Base-by-base conservation (phyloP, 805 yeast species). In the Deakozyma indianensis region DNA sequence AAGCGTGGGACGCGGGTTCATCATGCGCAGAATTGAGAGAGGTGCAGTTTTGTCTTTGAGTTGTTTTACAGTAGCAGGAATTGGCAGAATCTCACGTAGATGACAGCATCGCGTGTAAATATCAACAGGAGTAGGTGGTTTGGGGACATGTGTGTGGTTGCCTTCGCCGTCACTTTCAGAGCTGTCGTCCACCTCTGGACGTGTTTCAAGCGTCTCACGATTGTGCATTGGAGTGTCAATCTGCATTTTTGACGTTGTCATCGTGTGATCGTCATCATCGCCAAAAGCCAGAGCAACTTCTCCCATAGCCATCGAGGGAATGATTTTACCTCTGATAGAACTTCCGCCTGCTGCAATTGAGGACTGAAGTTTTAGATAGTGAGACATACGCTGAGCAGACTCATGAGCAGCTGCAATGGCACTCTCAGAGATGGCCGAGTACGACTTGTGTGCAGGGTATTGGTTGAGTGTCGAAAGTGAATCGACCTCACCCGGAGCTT, bases 41-140 rank as follows among this genome's bases (percentile, higher is more conserved):
- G 95, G 94, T 0, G 83, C 78, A 41, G 79, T 72, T 23, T 86
- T 78, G 21, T 83, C 85, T 56, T 78, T 78, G 50, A 88, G 71
- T 58, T 85, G 95, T 56, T 82, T 81, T 53, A 84, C 57, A 4
- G 90, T 86, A 2, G 94, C 90, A 2, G 95, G 90, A 43, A 88
- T 88, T 1, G 97, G 96, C 49, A 88, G 61, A 47, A 88, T 88
- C 56, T 88, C 96, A 46, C 96, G 69, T 48, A 88, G 66, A 61
- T 88, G 96, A 59, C 96, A 88, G 61, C 96, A 90, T 51, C 96
- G 69, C 1, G 96, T 85, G 62, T 88, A 88, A 56, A 90, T 69
- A 41, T 77, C 72, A 54, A 85, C 95, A 45, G 82, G 71, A 27
- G 74, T 67, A 9, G 68, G 45, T n/a, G 22, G 57, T 28, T 44